A percentile compares a stretch with the other conserved stretches of the same genome.
Evolutionary conservation across 306 rosid genomes (phyloP).

Genomic region (Vigna unguiculata): DNA sequence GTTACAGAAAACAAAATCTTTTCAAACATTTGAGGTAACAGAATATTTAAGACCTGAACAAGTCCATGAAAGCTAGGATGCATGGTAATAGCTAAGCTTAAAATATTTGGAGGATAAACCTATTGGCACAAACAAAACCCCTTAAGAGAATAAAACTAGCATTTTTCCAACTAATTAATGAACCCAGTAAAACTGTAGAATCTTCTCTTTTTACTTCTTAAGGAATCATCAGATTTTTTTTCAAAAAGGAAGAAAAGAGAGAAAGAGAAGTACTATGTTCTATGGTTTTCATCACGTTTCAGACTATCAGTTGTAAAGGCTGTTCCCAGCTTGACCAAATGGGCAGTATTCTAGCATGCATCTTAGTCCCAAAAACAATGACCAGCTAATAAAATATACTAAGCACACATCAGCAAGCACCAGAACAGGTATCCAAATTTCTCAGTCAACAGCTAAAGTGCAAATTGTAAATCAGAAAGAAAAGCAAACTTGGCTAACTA

Average conservation of each 20-base stretch:
- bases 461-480: slow-evolving; percentile 37
- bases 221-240: slow-evolving; percentile 6
- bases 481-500: slow-evolving; percentile 41
- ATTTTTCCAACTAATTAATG: slow-evolving; percentile 31
- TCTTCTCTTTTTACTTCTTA: neutral
- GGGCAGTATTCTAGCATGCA: slow-evolving; percentile 31
- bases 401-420: slow-evolving; percentile 24
- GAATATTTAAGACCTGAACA: slow-evolving; percentile 34
- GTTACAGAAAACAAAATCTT: slow-evolving; percentile 10
- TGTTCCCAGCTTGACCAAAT: slow-evolving; percentile 19
- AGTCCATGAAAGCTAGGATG: slow-evolving; percentile 42
- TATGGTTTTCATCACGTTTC: slow-evolving; percentile 38
- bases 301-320: slow-evolving; percentile 21
- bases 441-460: slow-evolving; percentile 39
- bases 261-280: slow-evolving; percentile 23
- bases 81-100: slow-evolving; percentile 26
- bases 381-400: slow-evolving; percentile 33
- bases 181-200: slow-evolving; percentile 29
- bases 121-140: slow-evolving; percentile 18
- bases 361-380: slow-evolving; percentile 25
- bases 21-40: slow-evolving; percentile 1
- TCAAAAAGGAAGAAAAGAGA: slow-evolving; percentile 25
- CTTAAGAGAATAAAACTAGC: slow-evolving; percentile 25
- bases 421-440: slow-evolving; percentile 34
- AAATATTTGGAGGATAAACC: slow-evolving; percentile 30